These are phyloP conservation scores for Coniochaeta hoffmannii DNA, from an alignment of 2,329 filamentous ascomycete genomes.

Conservation along the genomic window DNA sequence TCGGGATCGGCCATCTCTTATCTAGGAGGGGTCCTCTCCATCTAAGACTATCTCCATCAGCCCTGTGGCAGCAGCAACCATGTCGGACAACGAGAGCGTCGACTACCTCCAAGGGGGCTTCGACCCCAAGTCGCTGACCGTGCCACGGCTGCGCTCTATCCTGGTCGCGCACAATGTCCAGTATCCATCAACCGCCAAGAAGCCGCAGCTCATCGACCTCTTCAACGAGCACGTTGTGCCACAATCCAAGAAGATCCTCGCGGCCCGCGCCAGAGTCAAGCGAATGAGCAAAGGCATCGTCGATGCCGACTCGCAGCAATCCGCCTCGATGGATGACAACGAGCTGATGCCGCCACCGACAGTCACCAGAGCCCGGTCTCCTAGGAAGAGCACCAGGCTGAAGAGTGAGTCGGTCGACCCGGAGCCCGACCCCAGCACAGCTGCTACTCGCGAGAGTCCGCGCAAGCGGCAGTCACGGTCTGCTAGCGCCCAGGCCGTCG, in stretches of 20 bases:
- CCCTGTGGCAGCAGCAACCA: slow-evolving; percentile 20
- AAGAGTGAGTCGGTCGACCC: slow-evolving; percentile 43
- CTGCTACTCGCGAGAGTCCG: slow-evolving; percentile 34
- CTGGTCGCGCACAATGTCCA: slow-evolving; percentile 80
- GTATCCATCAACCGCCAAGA: slow-evolving; percentile 87
- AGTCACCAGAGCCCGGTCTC: slow-evolving; percentile 44
- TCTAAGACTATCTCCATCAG: not conserved
- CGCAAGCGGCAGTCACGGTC: slow-evolving; percentile 48
- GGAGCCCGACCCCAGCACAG: slow-evolving; percentile 23
- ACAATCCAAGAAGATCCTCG: slow-evolving; percentile 68
- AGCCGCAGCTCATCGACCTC: slow-evolving; percentile 76
- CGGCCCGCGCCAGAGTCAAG: slow-evolving; percentile 69
- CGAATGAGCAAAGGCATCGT: slow-evolving; percentile 82
- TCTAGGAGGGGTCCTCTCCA: too few relatives aligned
- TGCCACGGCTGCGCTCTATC: slow-evolving; percentile 83
- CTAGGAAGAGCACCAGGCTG: slow-evolving; percentile 45
- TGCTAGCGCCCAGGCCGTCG: slow-evolving; percentile 45
- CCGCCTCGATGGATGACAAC: slow-evolving; percentile 53
- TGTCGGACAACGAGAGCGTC: slow-evolving; percentile 58
- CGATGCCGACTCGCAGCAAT: slow-evolving; percentile 52
- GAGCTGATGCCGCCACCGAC: slow-evolving; percentile 42
- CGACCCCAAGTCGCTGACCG: slow-evolving; percentile 74
- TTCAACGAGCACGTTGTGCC: slow-evolving; percentile 75
- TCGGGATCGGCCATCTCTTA: not conserved
- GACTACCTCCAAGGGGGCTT: slow-evolving; percentile 86